These are phyloP conservation scores for Anthostomella pinea DNA, from an alignment of 2,329 filamentous ascomycete species.

Conservation along the genomic window DNA sequence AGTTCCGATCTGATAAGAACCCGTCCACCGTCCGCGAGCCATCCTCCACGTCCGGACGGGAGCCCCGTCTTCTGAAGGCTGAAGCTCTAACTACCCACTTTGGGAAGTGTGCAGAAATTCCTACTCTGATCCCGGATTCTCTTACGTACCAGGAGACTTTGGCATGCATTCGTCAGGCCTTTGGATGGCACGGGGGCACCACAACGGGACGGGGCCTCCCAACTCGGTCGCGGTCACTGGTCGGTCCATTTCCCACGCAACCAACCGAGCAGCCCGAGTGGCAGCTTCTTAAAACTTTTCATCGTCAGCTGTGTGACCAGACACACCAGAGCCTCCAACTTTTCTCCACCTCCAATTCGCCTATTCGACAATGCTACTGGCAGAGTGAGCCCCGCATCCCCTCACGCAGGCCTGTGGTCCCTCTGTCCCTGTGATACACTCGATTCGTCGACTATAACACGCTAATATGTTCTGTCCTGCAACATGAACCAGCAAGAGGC, in stretches of 20 bases:
- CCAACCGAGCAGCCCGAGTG: slow-evolving; percentile 3
- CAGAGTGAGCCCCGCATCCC: slow-evolving; percentile 3
- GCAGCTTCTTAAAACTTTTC: slow-evolving; percentile 14
- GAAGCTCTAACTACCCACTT: neutral
- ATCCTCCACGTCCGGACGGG: too few relatives aligned
- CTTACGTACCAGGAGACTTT: slow-evolving; percentile 28
- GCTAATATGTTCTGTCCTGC: too few relatives aligned
- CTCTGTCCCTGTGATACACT: neutral
- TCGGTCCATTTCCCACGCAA: too few relatives aligned
- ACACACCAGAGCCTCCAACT: slow-evolving; percentile 18
- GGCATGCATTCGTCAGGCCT: slow-evolving; percentile 21
- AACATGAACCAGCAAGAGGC: neutral
- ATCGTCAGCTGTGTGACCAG: slow-evolving; percentile 22
- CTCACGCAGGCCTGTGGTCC: neutral
- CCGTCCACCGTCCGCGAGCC: too few relatives aligned
- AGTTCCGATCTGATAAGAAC: too few relatives aligned
- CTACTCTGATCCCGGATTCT: slow-evolving; percentile 12
- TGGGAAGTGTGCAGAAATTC: too few relatives aligned
- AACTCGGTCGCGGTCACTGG: too few relatives aligned
- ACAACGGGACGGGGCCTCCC: slow-evolving; percentile 21
- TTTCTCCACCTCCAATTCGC: slow-evolving; percentile 16
- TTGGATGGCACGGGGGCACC: slow-evolving; percentile 17
- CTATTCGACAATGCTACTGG: slow-evolving; percentile 13
- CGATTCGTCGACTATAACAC: too few relatives aligned
- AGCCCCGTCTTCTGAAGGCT: too few relatives aligned